Evolutionary conservation across 495 filamentous ascomycete genomes (phyloP), one percentile per base, ranked within the genome.

Genomic region (Coniosporium apollinis): DNA sequence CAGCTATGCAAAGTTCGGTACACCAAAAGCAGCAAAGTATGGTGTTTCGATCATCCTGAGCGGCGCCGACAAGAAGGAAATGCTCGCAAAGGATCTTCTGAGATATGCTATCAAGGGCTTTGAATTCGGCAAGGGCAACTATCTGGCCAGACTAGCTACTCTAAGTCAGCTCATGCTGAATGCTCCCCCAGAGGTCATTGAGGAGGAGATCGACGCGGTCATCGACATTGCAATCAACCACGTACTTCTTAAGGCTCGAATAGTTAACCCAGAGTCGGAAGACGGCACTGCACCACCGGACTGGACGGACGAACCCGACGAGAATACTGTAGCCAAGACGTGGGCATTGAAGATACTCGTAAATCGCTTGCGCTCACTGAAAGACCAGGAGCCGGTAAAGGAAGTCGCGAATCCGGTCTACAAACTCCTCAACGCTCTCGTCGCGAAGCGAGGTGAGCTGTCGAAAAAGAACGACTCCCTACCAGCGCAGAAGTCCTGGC

Each of bases 261-360:
- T n/a, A n/a, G n/a, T n/a, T n/a, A n/a, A n/a, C n/a, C n/a, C n/a
- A n/a, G n/a, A n/a, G n/a, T n/a, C n/a, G n/a, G n/a, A n/a, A n/a
- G n/a, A n/a, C n/a, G n/a, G n/a, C n/a, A 73, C 76, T 20, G 69
- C 66, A 1, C 51, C 65, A 1, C 51, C 57, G 34, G 52, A 68
- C 16, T 74, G 92, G 91, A 73, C 86, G 35, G 62, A 67, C 2
- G 62, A 69, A 10, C 50, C 79, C 21, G 83, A 94, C 29, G 75
- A 85, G 13, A 84, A 96, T 44, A 74, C 76, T 11, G 66, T 74
- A 24, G 80, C 83, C 14, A 94, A 96, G 52, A 67, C 73, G 34
- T 83, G 85, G 66, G 82, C 87, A n/a, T 63, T 96, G 22, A 84
- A 77, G 47, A 76, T 82, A 21, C 69, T 94, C 14, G 82, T 92